These are phyloP conservation scores for Datisca glomerata DNA, from an alignment of 306 rosid genomes.

Conservation along the genomic window DNA sequence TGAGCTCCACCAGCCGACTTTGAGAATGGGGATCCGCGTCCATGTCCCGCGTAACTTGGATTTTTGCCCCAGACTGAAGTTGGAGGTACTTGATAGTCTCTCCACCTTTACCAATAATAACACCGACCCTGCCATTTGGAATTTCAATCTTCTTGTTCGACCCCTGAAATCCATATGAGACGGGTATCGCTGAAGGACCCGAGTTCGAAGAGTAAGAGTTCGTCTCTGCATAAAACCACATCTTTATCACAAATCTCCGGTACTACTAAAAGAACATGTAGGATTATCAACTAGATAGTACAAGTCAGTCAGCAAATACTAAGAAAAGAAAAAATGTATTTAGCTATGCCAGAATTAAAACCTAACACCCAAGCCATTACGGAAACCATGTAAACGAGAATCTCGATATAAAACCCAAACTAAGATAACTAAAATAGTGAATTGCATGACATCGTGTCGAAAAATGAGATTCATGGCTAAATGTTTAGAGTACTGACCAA, in stretches of 20 bases:
- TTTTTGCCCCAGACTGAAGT: constrained; percentile 88
- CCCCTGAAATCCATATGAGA: constrained; percentile 53
- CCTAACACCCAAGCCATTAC: neutral
- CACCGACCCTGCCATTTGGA: constrained; percentile 96
- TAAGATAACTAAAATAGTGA: neutral
- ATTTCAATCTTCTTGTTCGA: constrained; percentile 70
- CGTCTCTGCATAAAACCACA: constrained; percentile 27
- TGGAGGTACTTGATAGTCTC: constrained; percentile 97
- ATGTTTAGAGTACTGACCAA: neutral
- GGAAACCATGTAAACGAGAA: too few species aligned
- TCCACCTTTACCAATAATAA: constrained; percentile 90
- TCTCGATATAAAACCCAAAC: neutral
- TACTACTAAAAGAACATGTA: neutral
- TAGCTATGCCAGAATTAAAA: neutral
- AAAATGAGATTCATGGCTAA: too few species aligned
- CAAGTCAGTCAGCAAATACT: neutral
- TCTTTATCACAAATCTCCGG: neutral
- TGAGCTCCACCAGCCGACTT: constrained; percentile 66
- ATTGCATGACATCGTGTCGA: too few species aligned
- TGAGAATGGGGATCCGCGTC: constrained; percentile 68
- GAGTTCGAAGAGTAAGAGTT: constrained; percentile 34
- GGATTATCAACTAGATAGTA: neutral
- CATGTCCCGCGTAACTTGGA: constrained; percentile 87
- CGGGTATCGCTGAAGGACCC: constrained; percentile 39
- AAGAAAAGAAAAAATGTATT: too few species aligned